These are phyloP conservation scores for Pleoardoris graminearum DNA, from an alignment of 2,329 filamentous ascomycete species.

Conservation along the genomic window DNA sequence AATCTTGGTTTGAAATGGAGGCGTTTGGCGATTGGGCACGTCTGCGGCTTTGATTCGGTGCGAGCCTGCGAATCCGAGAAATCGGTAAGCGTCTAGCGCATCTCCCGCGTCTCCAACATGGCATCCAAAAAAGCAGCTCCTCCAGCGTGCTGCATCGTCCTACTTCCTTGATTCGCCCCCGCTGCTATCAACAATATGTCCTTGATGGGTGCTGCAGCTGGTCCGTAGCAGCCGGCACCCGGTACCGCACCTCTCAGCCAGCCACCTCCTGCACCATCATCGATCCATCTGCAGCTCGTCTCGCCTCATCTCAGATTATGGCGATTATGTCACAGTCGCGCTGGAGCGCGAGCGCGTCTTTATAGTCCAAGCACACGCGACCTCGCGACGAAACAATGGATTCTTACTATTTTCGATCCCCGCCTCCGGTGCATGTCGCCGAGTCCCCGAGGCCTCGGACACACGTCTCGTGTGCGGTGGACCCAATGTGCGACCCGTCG, in stretches of 20 bases:
- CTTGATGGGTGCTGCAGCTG: slow-evolving; percentile 34
- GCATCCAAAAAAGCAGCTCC: slow-evolving; percentile 28
- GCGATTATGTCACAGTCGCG: slow-evolving; percentile 36
- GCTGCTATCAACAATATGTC: slow-evolving; percentile 7
- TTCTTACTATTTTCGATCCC: slow-evolving; percentile 31
- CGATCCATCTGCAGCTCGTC: background rate
- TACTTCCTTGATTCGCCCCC: slow-evolving; percentile 27
- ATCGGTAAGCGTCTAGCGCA: slow-evolving; percentile 29
- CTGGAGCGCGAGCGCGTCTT: slow-evolving; percentile 33
- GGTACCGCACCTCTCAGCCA: slow-evolving; percentile 24
- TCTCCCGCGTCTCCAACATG: slow-evolving; percentile 27
- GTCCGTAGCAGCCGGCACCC: slow-evolving; percentile 32
- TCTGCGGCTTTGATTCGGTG: slow-evolving; percentile 27
- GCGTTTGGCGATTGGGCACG: slow-evolving; percentile 24
- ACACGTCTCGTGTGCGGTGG: slow-evolving; percentile 29
- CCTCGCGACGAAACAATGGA: slow-evolving; percentile 30
- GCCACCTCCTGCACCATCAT: background rate
- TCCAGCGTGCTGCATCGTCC: slow-evolving; percentile 26
- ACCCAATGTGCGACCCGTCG: slow-evolving; percentile 13
- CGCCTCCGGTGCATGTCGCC: slow-evolving; percentile 31
- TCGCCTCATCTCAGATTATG: slow-evolving; percentile 23
- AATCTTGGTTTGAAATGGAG: slow-evolving; percentile 21
- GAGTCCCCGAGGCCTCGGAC: slow-evolving; percentile 25
- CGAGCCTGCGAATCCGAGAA: slow-evolving; percentile 24
- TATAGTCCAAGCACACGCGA: slow-evolving; percentile 34